Evolutionary conservation across 192 early-diverging fungal genomes (phyloP).

Genomic region (Backusella psychrophila): DNA sequence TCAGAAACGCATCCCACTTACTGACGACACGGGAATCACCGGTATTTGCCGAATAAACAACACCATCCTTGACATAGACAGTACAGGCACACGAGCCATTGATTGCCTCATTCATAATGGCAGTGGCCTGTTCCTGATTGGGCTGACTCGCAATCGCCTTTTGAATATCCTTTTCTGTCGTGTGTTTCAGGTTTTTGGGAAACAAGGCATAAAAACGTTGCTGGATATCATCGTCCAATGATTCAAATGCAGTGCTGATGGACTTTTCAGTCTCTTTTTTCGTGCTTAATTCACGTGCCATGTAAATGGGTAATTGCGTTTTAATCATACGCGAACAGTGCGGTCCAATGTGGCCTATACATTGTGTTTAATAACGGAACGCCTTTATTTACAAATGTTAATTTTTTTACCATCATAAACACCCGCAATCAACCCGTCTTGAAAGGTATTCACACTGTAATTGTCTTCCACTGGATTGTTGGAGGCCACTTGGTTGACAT

Average conservation of each 20-base stretch:
- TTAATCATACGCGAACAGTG: slow-evolving; percentile 45
- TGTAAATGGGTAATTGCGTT: slow-evolving; percentile 42
- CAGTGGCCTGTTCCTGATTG: slow-evolving; percentile 27
- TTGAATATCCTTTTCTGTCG: slow-evolving; percentile 31
- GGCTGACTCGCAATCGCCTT: slow-evolving; percentile 4
- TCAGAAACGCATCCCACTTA: slow-evolving; percentile 13
- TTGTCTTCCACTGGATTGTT: slow-evolving; percentile 55
- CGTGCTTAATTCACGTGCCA: slow-evolving; percentile 41
- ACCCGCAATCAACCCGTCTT: slow-evolving; percentile 45
- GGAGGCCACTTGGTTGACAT: slow-evolving; percentile 46
- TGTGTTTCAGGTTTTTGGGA: slow-evolving; percentile 38
- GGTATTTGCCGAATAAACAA: slow-evolving; percentile 52
- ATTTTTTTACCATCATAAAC: slow-evolving; percentile 59
- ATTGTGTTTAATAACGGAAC: too few relatives aligned
- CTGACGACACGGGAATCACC: slow-evolving; percentile 56
- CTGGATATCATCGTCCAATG: slow-evolving; percentile 46
- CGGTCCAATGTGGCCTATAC: slow-evolving; percentile 46
- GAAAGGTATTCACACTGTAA: slow-evolving; percentile 36
- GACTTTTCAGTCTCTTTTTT: slow-evolving; percentile 32
- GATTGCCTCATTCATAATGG: slow-evolving; percentile 38
- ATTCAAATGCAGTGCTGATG: slow-evolving; percentile 44
- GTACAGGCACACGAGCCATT: slow-evolving; percentile 54
- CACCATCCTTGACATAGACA: slow-evolving; percentile 49
- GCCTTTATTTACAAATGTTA: too few relatives aligned
- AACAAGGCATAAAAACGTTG: slow-evolving; percentile 34